These are phyloP conservation scores for Batkoa obscura DNA, from an alignment of 371 early-diverging fungal species.

Conservation along the genomic window DNA sequence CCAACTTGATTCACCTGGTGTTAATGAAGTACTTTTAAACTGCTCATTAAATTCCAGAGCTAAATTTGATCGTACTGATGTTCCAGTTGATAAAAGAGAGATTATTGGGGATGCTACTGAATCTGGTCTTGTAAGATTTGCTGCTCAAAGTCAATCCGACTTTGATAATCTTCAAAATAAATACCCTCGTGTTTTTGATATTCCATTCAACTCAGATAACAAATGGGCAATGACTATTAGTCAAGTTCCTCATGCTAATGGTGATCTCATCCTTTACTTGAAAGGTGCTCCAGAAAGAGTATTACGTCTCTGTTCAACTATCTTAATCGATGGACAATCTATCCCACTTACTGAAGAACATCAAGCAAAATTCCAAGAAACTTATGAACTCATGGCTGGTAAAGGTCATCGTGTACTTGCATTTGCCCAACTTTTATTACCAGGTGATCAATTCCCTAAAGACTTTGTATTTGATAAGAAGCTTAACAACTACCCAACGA, in stretches of 20 bases:
- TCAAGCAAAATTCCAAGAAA: slow-evolving; percentile 32
- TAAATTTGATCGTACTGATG: slow-evolving; percentile 68
- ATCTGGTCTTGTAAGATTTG: slow-evolving; percentile 65
- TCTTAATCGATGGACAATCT: slow-evolving; percentile 23
- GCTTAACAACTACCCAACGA: slow-evolving; percentile 45
- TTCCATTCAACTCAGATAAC: slow-evolving; percentile 93
- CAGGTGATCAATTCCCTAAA: slow-evolving; percentile 41
- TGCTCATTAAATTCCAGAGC: slow-evolving; percentile 59
- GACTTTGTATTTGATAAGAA: slow-evolving; percentile 49
- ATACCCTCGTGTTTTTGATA: slow-evolving; percentile 77
- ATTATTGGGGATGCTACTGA: slow-evolving; percentile 86
- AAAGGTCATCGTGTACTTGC: slow-evolving; percentile 89
- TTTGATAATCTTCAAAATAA: slow-evolving; percentile 36
- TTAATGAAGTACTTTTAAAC: slow-evolving; percentile 43
- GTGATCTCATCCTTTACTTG: slow-evolving; percentile 48
- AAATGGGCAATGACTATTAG: slow-evolving; percentile 87
- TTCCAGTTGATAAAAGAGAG: slow-evolving; percentile 50
- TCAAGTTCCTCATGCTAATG: slow-evolving; percentile 34
- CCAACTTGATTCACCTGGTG: slow-evolving; percentile 26
- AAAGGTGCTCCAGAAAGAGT: slow-evolving; percentile 93
- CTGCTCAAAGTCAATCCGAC: slow-evolving; percentile 27
- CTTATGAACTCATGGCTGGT: slow-evolving; percentile 66
- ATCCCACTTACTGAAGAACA: slow-evolving; percentile 38
- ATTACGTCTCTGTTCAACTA: slow-evolving; percentile 43
- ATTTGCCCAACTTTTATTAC: slow-evolving; percentile 57